phyloP scores from a whole-genome alignment of 345 rosid genomes.

The Viola odorata region DNA sequence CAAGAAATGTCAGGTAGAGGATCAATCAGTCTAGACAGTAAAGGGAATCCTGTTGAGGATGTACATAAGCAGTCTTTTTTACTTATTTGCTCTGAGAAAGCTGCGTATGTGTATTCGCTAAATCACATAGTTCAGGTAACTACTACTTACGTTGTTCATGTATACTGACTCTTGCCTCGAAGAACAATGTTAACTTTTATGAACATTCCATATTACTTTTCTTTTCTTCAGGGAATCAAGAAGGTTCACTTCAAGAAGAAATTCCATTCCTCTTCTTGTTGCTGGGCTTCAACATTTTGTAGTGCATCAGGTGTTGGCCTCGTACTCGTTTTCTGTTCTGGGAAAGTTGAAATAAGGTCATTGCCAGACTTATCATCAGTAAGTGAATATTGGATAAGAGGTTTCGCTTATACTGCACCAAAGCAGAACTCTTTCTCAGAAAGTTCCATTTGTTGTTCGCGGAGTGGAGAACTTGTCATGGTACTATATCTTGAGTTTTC shows the following conservation, averaged over 20 bases:
- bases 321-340: slow-evolving; percentile 55
- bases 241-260: slow-evolving; percentile 80
- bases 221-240: slow-evolving; percentile 56
- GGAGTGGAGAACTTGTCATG: slow-evolving; percentile 72
- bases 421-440: slow-evolving; percentile 43
- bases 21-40: slow-evolving; percentile 27
- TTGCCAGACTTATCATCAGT: slow-evolving; percentile 61
- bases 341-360: slow-evolving; percentile 79
- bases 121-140: slow-evolving; percentile 62
- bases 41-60: slow-evolving; percentile 41
- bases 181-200: background rate
- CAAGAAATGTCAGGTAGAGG: slow-evolving; percentile 35
- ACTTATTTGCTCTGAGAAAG: slow-evolving; percentile 79
- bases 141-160: background rate
- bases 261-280: slow-evolving; percentile 57
- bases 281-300: slow-evolving; percentile 74
- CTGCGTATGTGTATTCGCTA: slow-evolving; percentile 69
- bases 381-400: slow-evolving; percentile 61
- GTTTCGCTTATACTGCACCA: slow-evolving; percentile 45
- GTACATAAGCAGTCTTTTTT: slow-evolving; percentile 44
- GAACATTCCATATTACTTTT: slow-evolving; percentile 4
- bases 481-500: slow-evolving; percentile 21
- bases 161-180: background rate
- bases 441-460: slow-evolving; percentile 51
- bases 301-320: slow-evolving; percentile 61